These are phyloP conservation scores for Colletotrichum higginsianum DNA, from an alignment of 2,329 filamentous ascomycete species.

Conservation along the genomic window DNA sequence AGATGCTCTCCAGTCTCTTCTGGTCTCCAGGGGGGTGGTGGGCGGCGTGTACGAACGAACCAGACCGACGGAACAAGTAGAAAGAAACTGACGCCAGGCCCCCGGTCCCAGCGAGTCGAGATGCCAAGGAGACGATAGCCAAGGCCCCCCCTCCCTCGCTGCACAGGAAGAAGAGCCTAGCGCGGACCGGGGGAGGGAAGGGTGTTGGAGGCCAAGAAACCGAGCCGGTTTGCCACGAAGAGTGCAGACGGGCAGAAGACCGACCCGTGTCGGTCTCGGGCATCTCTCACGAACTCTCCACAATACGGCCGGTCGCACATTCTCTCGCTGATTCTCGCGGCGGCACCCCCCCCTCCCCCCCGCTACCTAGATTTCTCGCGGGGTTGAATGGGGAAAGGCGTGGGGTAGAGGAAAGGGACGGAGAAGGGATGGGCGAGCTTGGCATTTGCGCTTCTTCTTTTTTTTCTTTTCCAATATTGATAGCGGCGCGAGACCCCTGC, in stretches of 20 bases:
- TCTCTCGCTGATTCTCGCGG: slow-evolving; percentile 41
- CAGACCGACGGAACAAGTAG: slow-evolving; percentile 6
- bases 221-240: not conserved
- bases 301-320: slow-evolving; percentile 31
- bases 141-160: not conserved
- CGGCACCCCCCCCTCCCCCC: slow-evolving; percentile 5
- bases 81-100: not conserved
- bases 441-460: not conserved
- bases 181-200: not conserved
- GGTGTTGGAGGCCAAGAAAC: not conserved
- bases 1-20: not conserved
- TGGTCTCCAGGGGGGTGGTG: too few species aligned
- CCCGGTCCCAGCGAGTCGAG: not conserved
- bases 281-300: slow-evolving; percentile 8
- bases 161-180: not conserved
- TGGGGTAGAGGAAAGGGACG: not conserved
- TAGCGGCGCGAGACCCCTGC: not conserved
- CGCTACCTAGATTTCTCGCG: not conserved
- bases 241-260: slow-evolving; percentile 21
- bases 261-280: not conserved
- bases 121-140: slow-evolving; percentile 2
- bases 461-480: not conserved
- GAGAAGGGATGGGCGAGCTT: slow-evolving; percentile 3
- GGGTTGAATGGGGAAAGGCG: slow-evolving; percentile 11
- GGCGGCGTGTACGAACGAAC: not conserved